Evolutionary conservation across 2,329 filamentous ascomycete genomes (phyloP), one percentile per base, ranked within the genome.

Genomic region (Fusarium begoniae): DNA sequence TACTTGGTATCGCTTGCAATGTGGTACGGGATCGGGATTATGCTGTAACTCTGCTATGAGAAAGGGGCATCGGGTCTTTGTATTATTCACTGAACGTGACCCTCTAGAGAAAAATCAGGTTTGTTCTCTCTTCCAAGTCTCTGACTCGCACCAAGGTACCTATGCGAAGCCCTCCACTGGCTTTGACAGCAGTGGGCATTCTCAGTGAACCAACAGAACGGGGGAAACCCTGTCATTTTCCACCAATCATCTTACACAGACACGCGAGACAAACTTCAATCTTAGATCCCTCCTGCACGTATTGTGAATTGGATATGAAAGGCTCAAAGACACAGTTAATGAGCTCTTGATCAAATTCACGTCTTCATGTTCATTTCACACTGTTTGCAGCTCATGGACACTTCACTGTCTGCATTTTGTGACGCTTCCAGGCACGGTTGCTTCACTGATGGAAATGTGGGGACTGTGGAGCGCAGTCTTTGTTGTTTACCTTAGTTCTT

Each of bases 221-320:
- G n/a, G 9, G 4, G 26, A 7, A 35, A 12, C 35, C 24, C 8
- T 17, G 51, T n/a, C 18, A 17, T 28, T n/a, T 17, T 10, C 35
- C 51, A n/a, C 51, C 35, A 54, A 54, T 54, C 20, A 15, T 54
- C 51, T 54, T 54, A 54, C 20, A 54, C 35, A 54, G 3, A 22
- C 24, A 17, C 14, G 1, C 7, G 1, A 3, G 32, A 9, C 3
- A 28, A 40, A 54, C 18, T n/a, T 3, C n/a, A 54, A 40, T 13
- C 2, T 5, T 7, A 2, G 10, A 28, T 2, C 18, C 0, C 10
- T 40, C 2, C 5, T 5, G 5, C 2, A 8, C 0, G 14, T 10
- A 6, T 9, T 12, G 8, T 28, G 5, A 37, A 17, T 11, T 44
- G 4, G 26, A 17, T 22, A 10, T 9, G 13, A 2, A 3, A 28